A percentile compares a stretch with the other conserved stretches of the same genome.
Evolutionary conservation across 352 stramenopile genomes (phyloP).

Genomic region (Phytophthora idaei): DNA sequence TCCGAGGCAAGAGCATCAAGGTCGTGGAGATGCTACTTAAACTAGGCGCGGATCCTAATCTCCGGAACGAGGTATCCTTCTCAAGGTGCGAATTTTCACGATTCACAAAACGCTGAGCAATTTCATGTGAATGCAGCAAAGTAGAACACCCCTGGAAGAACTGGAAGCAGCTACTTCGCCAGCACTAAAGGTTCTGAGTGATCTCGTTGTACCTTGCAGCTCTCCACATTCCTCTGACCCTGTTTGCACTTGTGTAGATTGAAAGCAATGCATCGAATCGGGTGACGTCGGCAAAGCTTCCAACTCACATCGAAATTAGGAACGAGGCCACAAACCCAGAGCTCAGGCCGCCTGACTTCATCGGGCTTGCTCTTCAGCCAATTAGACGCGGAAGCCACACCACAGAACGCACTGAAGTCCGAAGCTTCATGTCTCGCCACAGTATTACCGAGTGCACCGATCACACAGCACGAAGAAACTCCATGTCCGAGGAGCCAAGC

Average conservation of each 20-base stretch:
- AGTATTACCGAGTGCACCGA: slow-evolving; percentile 24
- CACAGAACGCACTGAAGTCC: slow-evolving; percentile 22
- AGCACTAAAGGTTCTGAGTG: slow-evolving; percentile 37
- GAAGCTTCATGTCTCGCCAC: slow-evolving; percentile 26
- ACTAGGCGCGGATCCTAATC: slow-evolving; percentile 54
- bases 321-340: slow-evolving; percentile 6
- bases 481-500: slow-evolving; percentile 8
- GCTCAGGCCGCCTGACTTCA: slow-evolving; percentile 9
- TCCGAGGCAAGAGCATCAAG: slow-evolving; percentile 57
- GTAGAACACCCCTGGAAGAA: slow-evolving; percentile 68
- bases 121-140: slow-evolving; percentile 45
- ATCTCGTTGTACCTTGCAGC: neutral
- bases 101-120: neutral
- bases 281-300: slow-evolving; percentile 15
- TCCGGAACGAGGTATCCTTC: slow-evolving; percentile 61
- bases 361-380: slow-evolving; percentile 13
- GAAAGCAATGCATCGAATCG: slow-evolving; percentile 18
- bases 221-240: neutral
- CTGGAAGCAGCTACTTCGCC: slow-evolving; percentile 38
- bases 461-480: slow-evolving; percentile 11
- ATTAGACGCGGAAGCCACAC: slow-evolving; percentile 2
- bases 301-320: neutral
- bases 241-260: slow-evolving; percentile 1
- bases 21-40: slow-evolving; percentile 68
- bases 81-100: neutral